A percentile compares a stretch with the other conserved stretches of the same genome.
These are phyloP conservation scores for Cutaneotrichosporon dermatis DNA, from an alignment of 1,284 basidiomycete species.

Conservation along the genomic window DNA sequence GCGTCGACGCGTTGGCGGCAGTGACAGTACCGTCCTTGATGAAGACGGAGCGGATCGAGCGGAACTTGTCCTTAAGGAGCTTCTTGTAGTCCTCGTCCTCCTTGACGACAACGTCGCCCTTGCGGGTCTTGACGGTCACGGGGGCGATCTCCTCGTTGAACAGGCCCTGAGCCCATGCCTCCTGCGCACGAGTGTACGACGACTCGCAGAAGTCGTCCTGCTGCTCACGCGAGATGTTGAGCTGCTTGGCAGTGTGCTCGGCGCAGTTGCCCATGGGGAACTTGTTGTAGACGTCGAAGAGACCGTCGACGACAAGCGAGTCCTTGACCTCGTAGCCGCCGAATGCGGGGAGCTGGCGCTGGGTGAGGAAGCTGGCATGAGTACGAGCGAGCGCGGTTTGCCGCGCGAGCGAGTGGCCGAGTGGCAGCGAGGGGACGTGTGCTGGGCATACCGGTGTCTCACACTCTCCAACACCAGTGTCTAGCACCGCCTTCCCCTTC, in stretches of 20 bases:
- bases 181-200: slow-evolving; percentile 87
- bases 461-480: too few relatives aligned
- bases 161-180: slow-evolving; percentile 79
- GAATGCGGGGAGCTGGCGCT: slow-evolving; percentile 79
- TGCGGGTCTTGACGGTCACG: slow-evolving; percentile 56
- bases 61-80: slow-evolving; percentile 87
- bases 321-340: slow-evolving; percentile 85
- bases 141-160: slow-evolving; percentile 65
- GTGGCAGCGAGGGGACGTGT: too few relatives aligned
- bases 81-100: slow-evolving; percentile 99
- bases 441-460: too few relatives aligned
- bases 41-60: slow-evolving; percentile 80
- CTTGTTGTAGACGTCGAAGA: slow-evolving; percentile 94
- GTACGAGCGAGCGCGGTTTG: not conserved
- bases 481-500: too few relatives aligned
- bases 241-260: slow-evolving; percentile 79
- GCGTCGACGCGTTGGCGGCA: slow-evolving; percentile 89
- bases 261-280: slow-evolving; percentile 96
- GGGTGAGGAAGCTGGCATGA: slow-evolving; percentile 73
- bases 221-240: slow-evolving; percentile 74
- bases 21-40: slow-evolving; percentile 84
- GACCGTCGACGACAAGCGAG: slow-evolving; percentile 86
- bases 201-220: slow-evolving; percentile 88
- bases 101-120: slow-evolving; percentile 79
- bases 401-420: too few relatives aligned